Base-by-base conservation (phyloP, 257 asterid genomes). In the Capsicum pubescens region DNA sequence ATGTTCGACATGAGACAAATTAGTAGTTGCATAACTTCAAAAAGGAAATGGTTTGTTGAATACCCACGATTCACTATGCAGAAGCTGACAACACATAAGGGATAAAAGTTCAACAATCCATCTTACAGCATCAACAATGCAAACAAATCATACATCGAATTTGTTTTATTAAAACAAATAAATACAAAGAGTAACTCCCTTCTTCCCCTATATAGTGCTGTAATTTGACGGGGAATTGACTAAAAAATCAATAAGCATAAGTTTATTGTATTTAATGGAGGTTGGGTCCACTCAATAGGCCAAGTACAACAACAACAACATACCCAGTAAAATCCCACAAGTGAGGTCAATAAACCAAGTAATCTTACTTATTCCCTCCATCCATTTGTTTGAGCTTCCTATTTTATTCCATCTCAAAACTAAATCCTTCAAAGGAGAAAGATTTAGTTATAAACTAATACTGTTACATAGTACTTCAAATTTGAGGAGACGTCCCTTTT, bases 21-120 rank as follows among this genome's bases (percentile, higher is more conserved):
- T 58, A 59, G 66, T 17, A n/a, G 66, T 16, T 16, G 66, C 66
- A 59, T 26, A 59, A 59, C 32, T 17, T 59, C 66, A 59, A 59
- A 59, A 63, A 63, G 69, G 69, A 63, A 63, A 63, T 63, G 69
- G 39, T 63, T 63, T 63, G 69, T 21, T 63, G 69, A 14, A 19
- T 61, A 9, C 60, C 64, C 36, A 19, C 13, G 36, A 61, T 61
- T 19, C 68, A 19, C 26, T 61, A 59, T 2, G 39, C 39, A 63
- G 66, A 58, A 7, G 26, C 66, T 59, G 32, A n/a, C 32, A 63
- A 63, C 15, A 63, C 39, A 21, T 21, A 10, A 4, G 10, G 69
- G 14, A 19, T 9, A 21, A 19, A 0, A 63, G 39, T 63, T 19
- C 39, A 9, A 63, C 15, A 60, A 60, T 21, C 15, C 4, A 63